A percentile compares a stretch with the other conserved stretches of the same genome.
Evolutionary conservation across 768 basidiomycete species (phyloP).

Genomic region (Russula earlei): DNA sequence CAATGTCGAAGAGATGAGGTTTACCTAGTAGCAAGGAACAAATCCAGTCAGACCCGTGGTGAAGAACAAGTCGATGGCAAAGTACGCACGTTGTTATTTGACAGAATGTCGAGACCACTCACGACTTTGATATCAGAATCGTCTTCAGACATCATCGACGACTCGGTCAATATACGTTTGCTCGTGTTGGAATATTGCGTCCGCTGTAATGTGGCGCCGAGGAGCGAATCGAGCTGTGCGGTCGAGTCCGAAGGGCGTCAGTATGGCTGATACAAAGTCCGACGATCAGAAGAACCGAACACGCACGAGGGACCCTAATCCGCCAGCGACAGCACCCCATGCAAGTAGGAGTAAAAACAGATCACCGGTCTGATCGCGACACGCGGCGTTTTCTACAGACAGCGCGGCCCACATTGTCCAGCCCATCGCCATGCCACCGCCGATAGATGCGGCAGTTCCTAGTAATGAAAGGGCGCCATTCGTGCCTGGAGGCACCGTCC

Average conservation of each 20-base stretch:
- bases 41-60: not conserved
- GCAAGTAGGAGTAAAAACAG: constrained; percentile 37
- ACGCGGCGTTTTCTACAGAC: constrained; percentile 50
- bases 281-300: not conserved
- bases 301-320: constrained; percentile 71
- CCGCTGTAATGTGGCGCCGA: constrained; percentile 80
- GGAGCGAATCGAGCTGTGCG: constrained; percentile 68
- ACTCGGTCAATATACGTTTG: constrained; percentile 58
- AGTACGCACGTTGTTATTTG: constrained; percentile 69
- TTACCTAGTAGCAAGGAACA: constrained; percentile 7
- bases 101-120: constrained; percentile 57
- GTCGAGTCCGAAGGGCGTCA: no score
- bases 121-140: constrained; percentile 44
- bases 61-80: not conserved
- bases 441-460: constrained; percentile 64
- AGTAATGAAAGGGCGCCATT: constrained; percentile 77
- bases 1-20: constrained; percentile 19
- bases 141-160: constrained; percentile 24
- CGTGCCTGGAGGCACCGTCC: constrained; percentile 74
- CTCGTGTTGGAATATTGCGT: constrained; percentile 60
- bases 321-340: constrained; percentile 60
- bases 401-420: constrained; percentile 46
- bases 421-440: constrained; percentile 70
- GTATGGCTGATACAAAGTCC: no score
- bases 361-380: constrained; percentile 32